Evolutionary conservation across 2,329 filamentous ascomycete genomes (phyloP).

Genomic region (Penicillium sp.): DNA sequence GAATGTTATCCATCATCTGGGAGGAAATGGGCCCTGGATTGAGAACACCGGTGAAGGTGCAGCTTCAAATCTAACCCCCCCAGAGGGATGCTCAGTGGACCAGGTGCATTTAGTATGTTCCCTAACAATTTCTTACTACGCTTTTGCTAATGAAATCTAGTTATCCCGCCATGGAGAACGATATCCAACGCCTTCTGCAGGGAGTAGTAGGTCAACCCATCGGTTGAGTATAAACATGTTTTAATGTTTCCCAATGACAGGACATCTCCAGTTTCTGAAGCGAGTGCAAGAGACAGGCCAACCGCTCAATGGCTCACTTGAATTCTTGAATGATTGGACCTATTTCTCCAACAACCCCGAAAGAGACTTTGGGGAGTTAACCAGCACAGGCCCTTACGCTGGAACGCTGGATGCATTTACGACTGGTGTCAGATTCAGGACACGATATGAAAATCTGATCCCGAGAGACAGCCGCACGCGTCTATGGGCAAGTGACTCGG

Average conservation of each 20-base stretch:
- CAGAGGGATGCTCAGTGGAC: constrained; percentile 52
- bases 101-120: constrained; percentile 58
- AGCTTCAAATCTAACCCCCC: constrained; percentile 44
- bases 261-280: constrained; percentile 51
- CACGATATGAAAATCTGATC: constrained; percentile 53
- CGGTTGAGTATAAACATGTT: background rate
- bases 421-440: constrained; percentile 55
- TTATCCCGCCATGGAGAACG: constrained; percentile 60
- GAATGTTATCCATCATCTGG: constrained; percentile 55
- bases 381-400: constrained; percentile 56
- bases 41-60: constrained; percentile 46
- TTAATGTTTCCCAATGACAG: constrained; percentile 21
- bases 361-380: constrained; percentile 54
- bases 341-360: constrained; percentile 53
- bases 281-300: constrained; percentile 46
- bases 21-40: constrained; percentile 58
- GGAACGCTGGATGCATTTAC: constrained; percentile 56
- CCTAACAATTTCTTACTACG: background rate
- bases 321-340: constrained; percentile 56
- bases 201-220: constrained; percentile 45
- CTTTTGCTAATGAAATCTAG: constrained; percentile 32
- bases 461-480: constrained; percentile 33
- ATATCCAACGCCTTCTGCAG: constrained; percentile 55
- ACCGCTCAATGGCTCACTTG: constrained; percentile 51
- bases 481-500: constrained; percentile 57